Conservation (phyloP, 1,139 yeast genomes). For the Diutina scorzettiae region DNA sequence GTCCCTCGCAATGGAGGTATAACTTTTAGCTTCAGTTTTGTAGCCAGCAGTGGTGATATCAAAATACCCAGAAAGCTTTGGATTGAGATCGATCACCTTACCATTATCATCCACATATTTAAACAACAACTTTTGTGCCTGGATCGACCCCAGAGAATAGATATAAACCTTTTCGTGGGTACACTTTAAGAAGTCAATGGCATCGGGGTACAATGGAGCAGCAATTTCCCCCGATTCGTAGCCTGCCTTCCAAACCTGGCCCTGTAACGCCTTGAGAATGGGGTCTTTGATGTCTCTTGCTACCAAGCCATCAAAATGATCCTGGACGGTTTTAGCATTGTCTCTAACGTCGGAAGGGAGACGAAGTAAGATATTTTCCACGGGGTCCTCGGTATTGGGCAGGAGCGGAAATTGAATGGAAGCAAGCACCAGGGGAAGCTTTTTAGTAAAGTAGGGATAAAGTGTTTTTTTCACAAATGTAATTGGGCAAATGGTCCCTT, state of each 20-base stretch:
- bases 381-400: slow-evolving; percentile 9
- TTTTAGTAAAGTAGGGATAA: slow-evolving; percentile 37
- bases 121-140: slow-evolving; percentile 74
- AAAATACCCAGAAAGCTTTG: slow-evolving; percentile 51
- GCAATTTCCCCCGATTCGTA: slow-evolving; percentile 60
- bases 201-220: slow-evolving; percentile 73
- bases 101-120: slow-evolving; percentile 35
- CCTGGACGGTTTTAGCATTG: slow-evolving; percentile 18
- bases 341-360: slow-evolving; percentile 29
- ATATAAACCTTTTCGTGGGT: slow-evolving; percentile 42
- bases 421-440: slow-evolving; percentile 11
- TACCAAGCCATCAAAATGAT: slow-evolving; percentile 47
- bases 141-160: slow-evolving; percentile 85
- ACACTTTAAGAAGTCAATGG: slow-evolving; percentile 40
- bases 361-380: slow-evolving; percentile 22
- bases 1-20: slow-evolving; percentile 39
- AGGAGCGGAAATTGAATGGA: slow-evolving; percentile 16
- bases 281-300: slow-evolving; percentile 66
- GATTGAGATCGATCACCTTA: slow-evolving; percentile 36
- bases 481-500: slow-evolving; percentile 88
- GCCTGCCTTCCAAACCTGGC: slow-evolving; percentile 72
- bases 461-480: slow-evolving; percentile 70
- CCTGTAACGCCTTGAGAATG: slow-evolving; percentile 67
- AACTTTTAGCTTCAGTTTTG: slow-evolving; percentile 49
- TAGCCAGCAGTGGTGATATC: slow-evolving; percentile 80